phyloP scores from a whole-genome alignment of 371 early-diverging fungal species.

The Lichtheimia ornata region DNA sequence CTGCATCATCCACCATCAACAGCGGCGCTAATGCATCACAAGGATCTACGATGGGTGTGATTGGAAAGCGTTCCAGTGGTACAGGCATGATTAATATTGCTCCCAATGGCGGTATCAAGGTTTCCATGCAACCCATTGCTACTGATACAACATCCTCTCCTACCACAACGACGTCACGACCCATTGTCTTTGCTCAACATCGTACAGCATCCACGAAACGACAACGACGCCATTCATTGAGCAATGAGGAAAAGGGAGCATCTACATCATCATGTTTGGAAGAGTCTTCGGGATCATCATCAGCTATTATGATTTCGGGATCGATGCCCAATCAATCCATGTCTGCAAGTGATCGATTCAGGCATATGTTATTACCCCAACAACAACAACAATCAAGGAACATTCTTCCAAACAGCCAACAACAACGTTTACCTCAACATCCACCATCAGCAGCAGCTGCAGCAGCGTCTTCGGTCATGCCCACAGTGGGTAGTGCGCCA shows the following conservation, averaged over 20 bases:
- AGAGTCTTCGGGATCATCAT: background rate
- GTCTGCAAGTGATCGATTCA: constrained; percentile 12
- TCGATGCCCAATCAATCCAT: constrained; percentile 19
- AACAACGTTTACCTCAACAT: constrained; percentile 16
- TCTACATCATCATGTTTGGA: background rate
- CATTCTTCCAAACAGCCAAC: constrained; percentile 20
- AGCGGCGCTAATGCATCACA: constrained; percentile 6
- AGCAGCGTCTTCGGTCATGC: constrained; percentile 9
- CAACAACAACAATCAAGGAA: constrained; percentile 12
- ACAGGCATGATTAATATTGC: constrained; percentile 25
- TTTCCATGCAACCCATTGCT: constrained; percentile 7
- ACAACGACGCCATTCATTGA: constrained; percentile 40
- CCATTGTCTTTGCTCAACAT: constrained; percentile 35
- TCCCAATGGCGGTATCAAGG: constrained; percentile 12
- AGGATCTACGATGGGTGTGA: constrained; percentile 25
- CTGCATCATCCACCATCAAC: constrained; percentile 1
- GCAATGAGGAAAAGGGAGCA: constrained; percentile 19
- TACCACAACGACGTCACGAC: constrained; percentile 13
- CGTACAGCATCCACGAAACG: constrained; percentile 31
- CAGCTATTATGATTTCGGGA: constrained; percentile 20
- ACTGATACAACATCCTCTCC: constrained; percentile 1
- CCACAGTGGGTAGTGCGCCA: constrained; percentile 22
- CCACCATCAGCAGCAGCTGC: constrained; percentile 10
- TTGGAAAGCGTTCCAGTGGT: constrained; percentile 25
- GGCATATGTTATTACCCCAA: constrained; percentile 9